A percentile compares a stretch with the other conserved stretches of the same genome.
Evolutionary conservation across 2,329 filamentous ascomycete species (phyloP).

Genomic region (Aspergillus pseudotamarii): DNA sequence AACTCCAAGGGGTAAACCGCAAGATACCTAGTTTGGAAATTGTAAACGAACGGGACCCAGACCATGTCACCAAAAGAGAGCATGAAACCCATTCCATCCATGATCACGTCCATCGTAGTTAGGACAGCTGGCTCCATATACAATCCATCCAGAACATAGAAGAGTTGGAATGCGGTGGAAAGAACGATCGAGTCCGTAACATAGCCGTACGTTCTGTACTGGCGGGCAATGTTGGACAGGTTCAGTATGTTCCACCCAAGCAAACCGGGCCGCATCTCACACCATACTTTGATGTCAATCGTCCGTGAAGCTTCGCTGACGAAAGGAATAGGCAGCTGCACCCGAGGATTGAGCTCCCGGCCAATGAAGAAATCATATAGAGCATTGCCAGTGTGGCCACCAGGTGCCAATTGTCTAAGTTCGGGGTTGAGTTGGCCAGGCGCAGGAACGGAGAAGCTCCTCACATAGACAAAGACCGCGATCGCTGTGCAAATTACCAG

Average conservation of each 20-base stretch:
- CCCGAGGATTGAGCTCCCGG: conserved; percentile 87
- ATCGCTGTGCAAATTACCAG: conserved; percentile 73
- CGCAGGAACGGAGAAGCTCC: conserved; percentile 75
- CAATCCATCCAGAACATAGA: conserved; percentile 83
- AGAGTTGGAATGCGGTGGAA: conserved; percentile 72
- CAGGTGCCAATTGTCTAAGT: conserved; percentile 76
- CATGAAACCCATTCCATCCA: conserved; percentile 95
- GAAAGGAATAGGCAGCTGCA: conserved; percentile 67
- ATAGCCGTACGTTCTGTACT: conserved; percentile 81
- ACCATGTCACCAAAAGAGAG: conserved; percentile 87
- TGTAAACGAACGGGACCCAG: conserved; percentile 92
- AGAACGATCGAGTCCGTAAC: conserved; percentile 85
- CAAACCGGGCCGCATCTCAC: conserved; percentile 89
- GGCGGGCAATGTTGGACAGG: conserved; percentile 79
- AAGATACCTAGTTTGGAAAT: conserved; percentile 80
- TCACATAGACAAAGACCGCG: conserved; percentile 77
- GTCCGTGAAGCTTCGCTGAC: conserved; percentile 64
- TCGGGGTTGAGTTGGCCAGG: conserved; percentile 65
- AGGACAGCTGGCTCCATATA: conserved; percentile 87
- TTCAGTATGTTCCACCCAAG: conserved; percentile 87
- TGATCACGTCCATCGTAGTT: conserved; percentile 92
- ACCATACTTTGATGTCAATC: conserved; percentile 86
- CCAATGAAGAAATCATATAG: conserved; percentile 98
- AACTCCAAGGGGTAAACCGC: conserved; percentile 80
- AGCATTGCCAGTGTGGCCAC: conserved; percentile 80